These are phyloP conservation scores for Heritiera littoralis DNA, from an alignment of 345 rosid genomes.

Conservation along the genomic window DNA sequence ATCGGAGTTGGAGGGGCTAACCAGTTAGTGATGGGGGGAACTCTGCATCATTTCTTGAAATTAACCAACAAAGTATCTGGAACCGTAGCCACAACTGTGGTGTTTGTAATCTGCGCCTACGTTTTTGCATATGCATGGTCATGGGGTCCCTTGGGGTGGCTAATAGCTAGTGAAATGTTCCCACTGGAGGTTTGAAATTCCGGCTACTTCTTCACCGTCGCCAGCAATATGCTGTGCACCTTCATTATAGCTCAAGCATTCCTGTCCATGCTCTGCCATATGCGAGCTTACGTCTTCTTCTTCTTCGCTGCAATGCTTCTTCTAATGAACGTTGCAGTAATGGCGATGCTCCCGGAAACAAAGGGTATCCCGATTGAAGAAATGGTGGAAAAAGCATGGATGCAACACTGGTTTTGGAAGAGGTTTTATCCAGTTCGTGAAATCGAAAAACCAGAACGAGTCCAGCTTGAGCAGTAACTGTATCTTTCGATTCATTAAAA, in stretches of 20 bases:
- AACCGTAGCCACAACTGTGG: not conserved
- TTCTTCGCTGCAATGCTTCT: constrained; percentile 53
- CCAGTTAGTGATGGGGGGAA: constrained; percentile 17
- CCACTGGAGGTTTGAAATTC: constrained; percentile 56
- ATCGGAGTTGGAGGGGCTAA: constrained; percentile 74
- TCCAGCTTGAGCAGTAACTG: not conserved
- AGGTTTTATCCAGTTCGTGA: constrained; percentile 27
- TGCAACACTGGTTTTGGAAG: constrained; percentile 69
- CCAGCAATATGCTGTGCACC: constrained; percentile 52
- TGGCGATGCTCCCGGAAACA: constrained; percentile 57
- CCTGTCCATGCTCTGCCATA: constrained; percentile 47
- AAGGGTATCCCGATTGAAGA: constrained; percentile 63
- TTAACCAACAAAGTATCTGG: not conserved
- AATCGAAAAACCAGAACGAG: constrained; percentile 13
- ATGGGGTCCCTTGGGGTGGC: constrained; percentile 75
- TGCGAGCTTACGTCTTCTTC: constrained; percentile 55
- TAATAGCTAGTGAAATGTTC: constrained; percentile 65
- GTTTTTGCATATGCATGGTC: constrained; percentile 57
- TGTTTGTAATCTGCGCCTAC: not conserved
- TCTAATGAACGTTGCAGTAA: constrained; percentile 32
- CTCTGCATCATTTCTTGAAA: not conserved
- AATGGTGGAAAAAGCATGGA: constrained; percentile 59
- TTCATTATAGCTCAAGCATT: constrained; percentile 62
- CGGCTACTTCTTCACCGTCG: constrained; percentile 53
- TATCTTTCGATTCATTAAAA: too few species aligned